Evolutionary conservation across 164 flowering plant species (phyloP).

Genomic region (Annona squamosa): DNA sequence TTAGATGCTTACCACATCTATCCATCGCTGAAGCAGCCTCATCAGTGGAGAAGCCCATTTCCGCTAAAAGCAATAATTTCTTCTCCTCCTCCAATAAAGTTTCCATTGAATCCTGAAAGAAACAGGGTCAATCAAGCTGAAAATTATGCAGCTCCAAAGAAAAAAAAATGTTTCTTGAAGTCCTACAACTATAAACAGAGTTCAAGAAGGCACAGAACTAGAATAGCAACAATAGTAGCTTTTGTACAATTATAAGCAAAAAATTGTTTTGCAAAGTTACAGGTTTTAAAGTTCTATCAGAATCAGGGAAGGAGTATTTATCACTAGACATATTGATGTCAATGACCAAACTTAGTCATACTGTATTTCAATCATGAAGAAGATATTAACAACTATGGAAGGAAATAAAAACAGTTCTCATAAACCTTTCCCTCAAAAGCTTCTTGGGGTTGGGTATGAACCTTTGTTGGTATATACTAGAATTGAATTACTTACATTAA

Average conservation of each 20-base stretch:
- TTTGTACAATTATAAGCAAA: background rate
- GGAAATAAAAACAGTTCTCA: too few relatives aligned
- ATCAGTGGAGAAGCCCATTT: conserved; percentile 13
- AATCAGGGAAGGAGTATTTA: background rate
- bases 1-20: conserved; percentile 14
- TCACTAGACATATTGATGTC: too few relatives aligned
- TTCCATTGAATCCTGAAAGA: conserved; percentile 8
- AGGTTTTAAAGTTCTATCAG: background rate
- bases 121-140: background rate
- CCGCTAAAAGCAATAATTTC: conserved; percentile 11
- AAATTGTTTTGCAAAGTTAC: background rate
- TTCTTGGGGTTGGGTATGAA: too few relatives aligned
- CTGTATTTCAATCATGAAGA: too few relatives aligned
- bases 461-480: too few relatives aligned
- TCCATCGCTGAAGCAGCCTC: conserved; percentile 14
- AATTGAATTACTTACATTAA: too few relatives aligned
- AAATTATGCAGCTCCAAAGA: background rate
- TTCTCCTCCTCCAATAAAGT: conserved; percentile 9
- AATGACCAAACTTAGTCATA: too few relatives aligned
- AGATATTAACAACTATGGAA: too few relatives aligned
- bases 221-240: background rate
- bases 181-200: background rate
- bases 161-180: background rate
- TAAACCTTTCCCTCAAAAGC: too few relatives aligned
- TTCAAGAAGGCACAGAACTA: background rate